Base-by-base conservation (phyloP, 805 yeast genomes). In the Spathaspora gorwiae region DNA sequence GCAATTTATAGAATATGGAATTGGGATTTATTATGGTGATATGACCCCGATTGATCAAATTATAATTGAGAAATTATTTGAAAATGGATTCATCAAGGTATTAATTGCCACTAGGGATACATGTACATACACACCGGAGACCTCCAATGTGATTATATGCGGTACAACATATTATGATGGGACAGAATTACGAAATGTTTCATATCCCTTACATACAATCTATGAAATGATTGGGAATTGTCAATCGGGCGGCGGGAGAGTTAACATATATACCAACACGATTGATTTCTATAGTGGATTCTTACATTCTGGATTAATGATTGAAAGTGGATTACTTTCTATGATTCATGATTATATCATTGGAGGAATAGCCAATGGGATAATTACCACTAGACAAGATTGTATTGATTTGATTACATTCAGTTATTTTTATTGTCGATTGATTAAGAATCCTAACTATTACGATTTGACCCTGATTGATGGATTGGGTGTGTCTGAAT, bases 401-500 rank as follows among this genome's bases (percentile, higher is more conserved):
- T 87, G 95, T 54, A 79, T 94, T 47, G 97, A 92, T 56, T 89
- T 96, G 95, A 57, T 94, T 31, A 86, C 97, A 0, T 87, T 78
- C 59, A 77, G 96, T 0, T 86, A 82, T 54, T 86, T 90, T 56
- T 94, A 88, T 64, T 73, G 95, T 51, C 72, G 98, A 42, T 60
- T 94, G 15, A 84, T 81, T 45, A 73, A 78, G 32, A 94, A 94
- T 60, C 97, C 99, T 3, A 81, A 94, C 47, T 94, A 78, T 59
- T 94, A 94, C 58, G 96, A 90, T n/a, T 76, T 88, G 7, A 70
- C 70, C 35, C 87, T 83, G 48, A 70, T 75, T 2, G 67, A 86
- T 1, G 80, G 80, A 37, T 63, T 75, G 29, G 95, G 95, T 0
- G 61, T 92, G 6, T 88, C 95, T 1, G 90, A 85, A 44, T 88